Percentiles rank a stretch among this genome's conserved stretches.
Evolutionary conservation across 2,329 filamentous ascomycete species (phyloP).

Genomic region (Stylonectria norvegica): DNA sequence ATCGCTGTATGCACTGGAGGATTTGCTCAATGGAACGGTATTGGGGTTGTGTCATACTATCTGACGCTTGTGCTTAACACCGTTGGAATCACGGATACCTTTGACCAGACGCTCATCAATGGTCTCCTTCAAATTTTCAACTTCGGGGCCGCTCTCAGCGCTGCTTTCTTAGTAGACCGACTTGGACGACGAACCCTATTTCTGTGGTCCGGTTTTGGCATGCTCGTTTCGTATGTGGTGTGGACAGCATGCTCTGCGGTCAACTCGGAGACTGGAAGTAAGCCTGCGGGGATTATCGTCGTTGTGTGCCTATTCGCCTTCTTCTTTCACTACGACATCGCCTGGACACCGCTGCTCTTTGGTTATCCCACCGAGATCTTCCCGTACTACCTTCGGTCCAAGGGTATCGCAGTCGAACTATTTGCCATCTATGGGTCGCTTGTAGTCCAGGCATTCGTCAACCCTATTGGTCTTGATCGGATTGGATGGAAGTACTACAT

Average conservation of each 20-base stretch:
- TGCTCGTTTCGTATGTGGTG: slow-evolving; percentile 35
- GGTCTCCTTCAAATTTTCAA: slow-evolving; percentile 40
- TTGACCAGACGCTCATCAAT: slow-evolving; percentile 41
- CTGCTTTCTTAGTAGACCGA: slow-evolving; percentile 39
- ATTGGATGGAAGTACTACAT: slow-evolving; percentile 42
- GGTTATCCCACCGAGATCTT: slow-evolving; percentile 42
- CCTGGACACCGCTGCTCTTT: slow-evolving; percentile 45
- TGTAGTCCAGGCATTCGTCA: slow-evolving; percentile 37
- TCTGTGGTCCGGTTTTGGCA: slow-evolving; percentile 34
- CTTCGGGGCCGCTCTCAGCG: slow-evolving; percentile 32
- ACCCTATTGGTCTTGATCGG: slow-evolving; percentile 27
- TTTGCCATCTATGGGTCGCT: slow-evolving; percentile 36
- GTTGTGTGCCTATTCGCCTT: slow-evolving; percentile 49
- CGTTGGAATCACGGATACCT: slow-evolving; percentile 37
- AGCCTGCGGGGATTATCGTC: slow-evolving; percentile 40
- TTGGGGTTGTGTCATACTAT: slow-evolving; percentile 36
- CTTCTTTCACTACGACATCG: slow-evolving; percentile 44
- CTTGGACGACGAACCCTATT: slow-evolving; percentile 43
- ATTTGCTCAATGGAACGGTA: slow-evolving; percentile 32
- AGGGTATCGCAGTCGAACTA: slow-evolving; percentile 43
- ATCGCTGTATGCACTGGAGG: slow-evolving; percentile 25
- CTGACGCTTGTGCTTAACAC: slow-evolving; percentile 37
- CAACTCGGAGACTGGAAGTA: slow-evolving; percentile 25
- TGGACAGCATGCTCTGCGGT: slow-evolving; percentile 39
- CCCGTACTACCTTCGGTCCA: slow-evolving; percentile 35